These are phyloP conservation scores for Mycena rebaudengoi DNA, from an alignment of 768 basidiomycete genomes.

Conservation along the genomic window DNA sequence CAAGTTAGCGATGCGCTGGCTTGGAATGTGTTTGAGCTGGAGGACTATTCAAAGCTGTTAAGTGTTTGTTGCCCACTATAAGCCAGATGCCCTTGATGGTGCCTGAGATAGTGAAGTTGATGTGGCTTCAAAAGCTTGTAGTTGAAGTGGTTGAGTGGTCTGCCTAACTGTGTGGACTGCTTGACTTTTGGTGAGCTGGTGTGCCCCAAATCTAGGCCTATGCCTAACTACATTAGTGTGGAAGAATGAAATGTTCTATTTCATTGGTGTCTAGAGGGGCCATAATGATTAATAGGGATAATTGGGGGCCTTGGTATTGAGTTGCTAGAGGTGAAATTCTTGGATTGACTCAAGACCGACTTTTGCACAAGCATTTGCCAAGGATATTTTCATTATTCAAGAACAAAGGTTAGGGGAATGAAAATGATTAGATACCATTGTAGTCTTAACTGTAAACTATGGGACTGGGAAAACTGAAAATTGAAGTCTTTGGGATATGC, in stretches of 20 bases:
- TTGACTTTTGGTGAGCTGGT: constrained; percentile 74
- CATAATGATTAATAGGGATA: constrained; percentile 86
- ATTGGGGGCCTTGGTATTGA: constrained; percentile 86
- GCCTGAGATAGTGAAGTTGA: no score
- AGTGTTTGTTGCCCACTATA: no score
- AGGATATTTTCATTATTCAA: constrained; percentile 89
- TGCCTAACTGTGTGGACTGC: constrained; percentile 74
- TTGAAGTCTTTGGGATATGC: constrained; percentile 92
- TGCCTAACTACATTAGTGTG: constrained; percentile 85
- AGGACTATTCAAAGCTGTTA: no score
- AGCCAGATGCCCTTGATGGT: no score
- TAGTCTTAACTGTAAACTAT: constrained; percentile 86
- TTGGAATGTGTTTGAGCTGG: no score
- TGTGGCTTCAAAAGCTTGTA: constrained; percentile 60
- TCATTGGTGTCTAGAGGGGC: constrained; percentile 85
- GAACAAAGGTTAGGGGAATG: constrained; percentile 87
- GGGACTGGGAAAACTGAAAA: constrained; percentile 83
- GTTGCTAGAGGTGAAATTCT: constrained; percentile 88
- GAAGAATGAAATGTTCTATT: constrained; percentile 87
- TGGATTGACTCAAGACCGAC: constrained; percentile 84
- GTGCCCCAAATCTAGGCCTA: constrained; percentile 78
- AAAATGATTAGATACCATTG: constrained; percentile 87
- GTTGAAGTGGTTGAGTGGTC: constrained; percentile 62
- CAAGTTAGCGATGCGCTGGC: no score
- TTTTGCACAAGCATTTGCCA: constrained; percentile 87